A percentile compares a stretch with the other conserved stretches of the same genome.
Evolutionary conservation across 305 asterid species (phyloP).

Genomic region (Caryopteris hybrid): DNA sequence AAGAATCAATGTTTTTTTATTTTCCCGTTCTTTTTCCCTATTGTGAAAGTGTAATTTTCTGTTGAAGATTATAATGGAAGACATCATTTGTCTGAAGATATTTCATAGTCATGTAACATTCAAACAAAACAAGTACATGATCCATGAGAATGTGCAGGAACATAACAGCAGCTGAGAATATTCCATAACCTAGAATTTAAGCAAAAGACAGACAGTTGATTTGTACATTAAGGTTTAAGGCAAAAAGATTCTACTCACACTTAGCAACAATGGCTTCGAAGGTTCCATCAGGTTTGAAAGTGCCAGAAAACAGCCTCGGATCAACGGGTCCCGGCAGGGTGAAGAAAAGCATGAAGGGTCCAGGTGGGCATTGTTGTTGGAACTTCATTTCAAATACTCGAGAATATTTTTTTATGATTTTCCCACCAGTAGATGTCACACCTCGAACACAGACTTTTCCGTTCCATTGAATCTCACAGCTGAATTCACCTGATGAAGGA

Average conservation of each 20-base stretch:
- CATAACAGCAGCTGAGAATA: not conserved
- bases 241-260: conserved; percentile 24
- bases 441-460: conserved; percentile 71
- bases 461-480: conserved; percentile 53
- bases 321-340: conserved; percentile 84
- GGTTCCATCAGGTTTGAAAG: conserved; percentile 70
- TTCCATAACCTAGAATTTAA: not conserved
- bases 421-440: conserved; percentile 64
- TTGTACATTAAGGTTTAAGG: conserved; percentile 9
- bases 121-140: not conserved
- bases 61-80: conserved; percentile 5
- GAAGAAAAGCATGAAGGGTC: conserved; percentile 74
- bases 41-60: conserved; percentile 9
- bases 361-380: conserved; percentile 78
- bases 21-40: not conserved
- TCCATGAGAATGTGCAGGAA: not conserved
- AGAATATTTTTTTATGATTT: conserved; percentile 39
- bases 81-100: conserved; percentile 6
- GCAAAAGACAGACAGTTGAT: conserved; percentile 13
- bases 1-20: not conserved
- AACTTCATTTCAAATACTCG: conserved; percentile 68
- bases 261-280: conserved; percentile 70
- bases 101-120: not conserved
- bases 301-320: conserved; percentile 60
- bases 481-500: conserved; percentile 55